Evolutionary conservation across 768 basidiomycete species (phyloP).

Genomic region (Suillus placidus): DNA sequence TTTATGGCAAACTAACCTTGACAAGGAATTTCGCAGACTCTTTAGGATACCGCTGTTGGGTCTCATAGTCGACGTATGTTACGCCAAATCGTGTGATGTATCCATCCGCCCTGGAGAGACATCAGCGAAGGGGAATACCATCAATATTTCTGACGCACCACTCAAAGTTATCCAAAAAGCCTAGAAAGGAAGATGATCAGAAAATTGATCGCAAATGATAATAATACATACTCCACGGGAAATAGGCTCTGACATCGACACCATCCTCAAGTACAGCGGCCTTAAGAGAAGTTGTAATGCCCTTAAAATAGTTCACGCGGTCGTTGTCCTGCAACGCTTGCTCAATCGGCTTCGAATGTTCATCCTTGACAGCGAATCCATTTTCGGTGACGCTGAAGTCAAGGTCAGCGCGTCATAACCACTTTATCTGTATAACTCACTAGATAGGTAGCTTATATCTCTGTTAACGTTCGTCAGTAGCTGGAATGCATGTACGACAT

Average conservation of each 20-base stretch:
- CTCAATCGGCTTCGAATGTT: slow-evolving; percentile 53
- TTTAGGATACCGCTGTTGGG: slow-evolving; percentile 68
- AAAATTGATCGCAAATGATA: background rate
- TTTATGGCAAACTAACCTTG: slow-evolving; percentile 40
- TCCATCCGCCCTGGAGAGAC: slow-evolving; percentile 54
- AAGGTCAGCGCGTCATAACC: background rate
- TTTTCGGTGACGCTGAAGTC: slow-evolving; percentile 67
- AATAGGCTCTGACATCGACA: slow-evolving; percentile 63
- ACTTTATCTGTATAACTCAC: slow-evolving; percentile 31
- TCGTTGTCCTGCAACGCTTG: slow-evolving; percentile 58
- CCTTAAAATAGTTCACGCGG: slow-evolving; percentile 68
- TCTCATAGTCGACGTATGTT: slow-evolving; percentile 71
- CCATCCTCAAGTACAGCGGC: slow-evolving; percentile 64
- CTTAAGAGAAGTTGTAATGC: slow-evolving; percentile 55
- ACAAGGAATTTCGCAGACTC: slow-evolving; percentile 59
- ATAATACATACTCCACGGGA: slow-evolving; percentile 62
- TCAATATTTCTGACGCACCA: slow-evolving; percentile 39
- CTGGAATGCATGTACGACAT: background rate
- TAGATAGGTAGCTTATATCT: slow-evolving; percentile 58
- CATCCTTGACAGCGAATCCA: slow-evolving; percentile 70
- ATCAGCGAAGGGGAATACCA: background rate
- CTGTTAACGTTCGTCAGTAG: slow-evolving; percentile 24
- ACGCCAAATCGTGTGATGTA: slow-evolving; percentile 70
- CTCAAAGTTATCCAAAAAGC: slow-evolving; percentile 73
- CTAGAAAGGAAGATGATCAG: slow-evolving; percentile 28